Percentiles rank a stretch among this genome's conserved stretches.
Evolutionary conservation across 306 rosid species (phyloP).

Genomic region (Cucurbita moschata): DNA sequence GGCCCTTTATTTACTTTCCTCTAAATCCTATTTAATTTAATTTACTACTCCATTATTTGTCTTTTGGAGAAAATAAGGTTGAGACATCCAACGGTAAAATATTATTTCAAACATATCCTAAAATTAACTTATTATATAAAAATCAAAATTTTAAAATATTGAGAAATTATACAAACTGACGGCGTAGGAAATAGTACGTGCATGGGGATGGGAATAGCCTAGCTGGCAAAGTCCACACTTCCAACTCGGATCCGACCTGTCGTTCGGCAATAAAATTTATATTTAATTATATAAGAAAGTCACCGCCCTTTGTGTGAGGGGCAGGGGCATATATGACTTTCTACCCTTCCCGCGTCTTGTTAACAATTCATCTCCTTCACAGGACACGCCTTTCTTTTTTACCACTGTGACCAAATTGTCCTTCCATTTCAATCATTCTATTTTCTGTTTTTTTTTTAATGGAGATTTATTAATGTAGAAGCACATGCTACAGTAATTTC

Average conservation of each 20-base stretch:
- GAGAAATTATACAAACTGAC: too few relatives aligned
- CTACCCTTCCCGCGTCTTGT: neutral
- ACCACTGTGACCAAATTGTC: constrained; percentile 1
- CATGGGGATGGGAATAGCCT: neutral
- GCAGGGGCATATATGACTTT: constrained; percentile 5
- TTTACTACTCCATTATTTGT: neutral
- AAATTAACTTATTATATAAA: too few relatives aligned
- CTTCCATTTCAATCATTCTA: neutral
- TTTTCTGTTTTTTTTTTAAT: too few relatives aligned
- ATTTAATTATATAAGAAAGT: neutral
- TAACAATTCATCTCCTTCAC: neutral
- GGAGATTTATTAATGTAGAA: too few relatives aligned
- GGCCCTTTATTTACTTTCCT: neutral
- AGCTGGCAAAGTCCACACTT: neutral
- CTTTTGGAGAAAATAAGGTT: neutral
- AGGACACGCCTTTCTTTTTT: neutral
- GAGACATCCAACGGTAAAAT: too few relatives aligned
- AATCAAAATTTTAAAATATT: too few relatives aligned
- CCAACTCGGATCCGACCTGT: neutral
- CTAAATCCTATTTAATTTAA: neutral
- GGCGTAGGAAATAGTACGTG: neutral
- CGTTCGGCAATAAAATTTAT: neutral
- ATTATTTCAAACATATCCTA: too few relatives aligned
- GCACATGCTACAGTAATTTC: too few relatives aligned
- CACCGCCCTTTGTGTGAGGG: neutral